Evolutionary conservation across 2,329 filamentous ascomycete species (phyloP).

Genomic region (Albifimbria verrucaria): DNA sequence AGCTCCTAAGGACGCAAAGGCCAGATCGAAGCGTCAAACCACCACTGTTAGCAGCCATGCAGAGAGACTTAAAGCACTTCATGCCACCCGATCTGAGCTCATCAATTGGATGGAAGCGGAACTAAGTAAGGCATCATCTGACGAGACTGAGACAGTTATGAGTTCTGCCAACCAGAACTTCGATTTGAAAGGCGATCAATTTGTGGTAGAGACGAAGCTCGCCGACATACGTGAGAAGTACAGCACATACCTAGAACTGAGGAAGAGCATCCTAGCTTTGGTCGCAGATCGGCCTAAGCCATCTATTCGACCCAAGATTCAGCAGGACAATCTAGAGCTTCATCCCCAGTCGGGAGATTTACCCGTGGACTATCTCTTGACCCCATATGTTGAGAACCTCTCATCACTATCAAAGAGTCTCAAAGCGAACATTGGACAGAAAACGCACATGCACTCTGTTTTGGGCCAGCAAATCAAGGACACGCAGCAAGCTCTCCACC

Average conservation of each 20-base stretch:
- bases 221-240: constrained; percentile 52
- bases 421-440: constrained; percentile 55
- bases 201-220: constrained; percentile 25
- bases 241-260: constrained; percentile 45
- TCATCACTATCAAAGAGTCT: constrained; percentile 53
- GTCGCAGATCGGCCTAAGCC: constrained; percentile 29
- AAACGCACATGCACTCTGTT: constrained; percentile 50
- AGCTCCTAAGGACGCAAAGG: constrained; percentile 47
- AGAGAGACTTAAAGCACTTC: constrained; percentile 50
- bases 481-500: constrained; percentile 46
- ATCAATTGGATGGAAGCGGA: constrained; percentile 66
- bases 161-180: not conserved
- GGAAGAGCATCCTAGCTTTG: constrained; percentile 44
- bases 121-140: constrained; percentile 48
- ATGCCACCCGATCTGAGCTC: constrained; percentile 54
- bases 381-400: constrained; percentile 55
- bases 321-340: constrained; percentile 7
- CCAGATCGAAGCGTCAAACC: constrained; percentile 31
- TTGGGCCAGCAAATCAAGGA: constrained; percentile 51
- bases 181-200: not conserved
- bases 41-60: constrained; percentile 32
- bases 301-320: constrained; percentile 18
- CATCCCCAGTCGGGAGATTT: constrained; percentile 13
- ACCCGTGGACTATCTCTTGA: constrained; percentile 41
- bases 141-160: constrained; percentile 21